These are phyloP conservation scores for Astrocystis sublimbata DNA, from an alignment of 495 filamentous ascomycete genomes.

Conservation along the genomic window DNA sequence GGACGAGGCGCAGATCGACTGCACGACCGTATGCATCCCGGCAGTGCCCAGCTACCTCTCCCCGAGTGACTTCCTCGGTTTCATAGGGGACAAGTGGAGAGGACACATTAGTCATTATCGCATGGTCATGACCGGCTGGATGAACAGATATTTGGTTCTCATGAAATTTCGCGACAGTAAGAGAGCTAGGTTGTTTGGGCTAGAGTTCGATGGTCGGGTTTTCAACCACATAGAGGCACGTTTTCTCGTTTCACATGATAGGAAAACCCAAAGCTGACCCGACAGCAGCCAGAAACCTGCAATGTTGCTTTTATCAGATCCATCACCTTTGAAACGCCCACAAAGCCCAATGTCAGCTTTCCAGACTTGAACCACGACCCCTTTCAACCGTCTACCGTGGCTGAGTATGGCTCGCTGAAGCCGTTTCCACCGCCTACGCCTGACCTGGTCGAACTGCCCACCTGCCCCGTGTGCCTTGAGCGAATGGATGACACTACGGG, in stretches of 20 bases:
- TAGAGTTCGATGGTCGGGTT: constrained; percentile 88
- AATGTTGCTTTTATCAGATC: constrained; percentile 95
- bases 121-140: constrained; percentile 85
- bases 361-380: constrained; percentile 66
- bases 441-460: constrained; percentile 85
- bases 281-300: constrained; percentile 82
- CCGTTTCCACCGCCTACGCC: constrained; percentile 92
- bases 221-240: constrained; percentile 93
- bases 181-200: constrained; percentile 76
- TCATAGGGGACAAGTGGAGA: constrained; percentile 85
- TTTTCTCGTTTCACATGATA: constrained; percentile 11
- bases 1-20: constrained; percentile 51
- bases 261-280: neutral
- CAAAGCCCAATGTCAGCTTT: constrained; percentile 45
- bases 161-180: constrained; percentile 87
- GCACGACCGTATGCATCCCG: constrained; percentile 89
- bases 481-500: constrained; percentile 98
- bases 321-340: constrained; percentile 62
- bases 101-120: constrained; percentile 90
- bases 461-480: constrained; percentile 94
- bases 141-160: constrained; percentile 93
- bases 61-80: constrained; percentile 87
- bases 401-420: constrained; percentile 62
- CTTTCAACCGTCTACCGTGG: constrained; percentile 58
- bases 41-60: constrained; percentile 94